These are phyloP conservation scores for Ganoderma sinense DNA, from an alignment of 1,284 basidiomycete genomes.

Conservation along the genomic window DNA sequence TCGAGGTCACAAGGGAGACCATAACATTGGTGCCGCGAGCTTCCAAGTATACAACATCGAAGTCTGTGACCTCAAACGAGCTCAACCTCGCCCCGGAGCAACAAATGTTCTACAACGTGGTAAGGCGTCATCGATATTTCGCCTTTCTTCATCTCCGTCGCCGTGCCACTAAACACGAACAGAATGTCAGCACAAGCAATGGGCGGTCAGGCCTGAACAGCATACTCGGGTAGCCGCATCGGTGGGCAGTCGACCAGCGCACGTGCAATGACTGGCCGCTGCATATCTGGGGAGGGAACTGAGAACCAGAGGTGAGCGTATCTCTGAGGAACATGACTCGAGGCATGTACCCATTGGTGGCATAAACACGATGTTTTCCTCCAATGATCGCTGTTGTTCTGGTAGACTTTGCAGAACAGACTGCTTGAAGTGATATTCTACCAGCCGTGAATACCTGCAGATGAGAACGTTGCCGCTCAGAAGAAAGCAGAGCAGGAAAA, in stretches of 20 bases:
- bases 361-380: conserved; percentile 74
- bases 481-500: neutral
- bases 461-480: neutral
- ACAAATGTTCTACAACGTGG: conserved; percentile 71
- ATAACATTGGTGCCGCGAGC: neutral
- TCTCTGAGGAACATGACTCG: neutral
- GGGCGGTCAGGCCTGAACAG: conserved; percentile 14
- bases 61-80: conserved; percentile 54
- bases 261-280: conserved; percentile 81
- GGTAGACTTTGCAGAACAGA: conserved; percentile 85
- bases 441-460: conserved; percentile 72
- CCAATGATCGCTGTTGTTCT: conserved; percentile 73
- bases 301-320: conserved; percentile 7
- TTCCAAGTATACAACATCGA: too few species aligned
- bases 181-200: neutral
- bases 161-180: conserved; percentile 55
- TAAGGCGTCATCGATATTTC: conserved; percentile 79
- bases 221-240: conserved; percentile 78
- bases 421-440: conserved; percentile 76
- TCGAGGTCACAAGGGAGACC: neutral
- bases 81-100: conserved; percentile 74
- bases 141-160: conserved; percentile 70
- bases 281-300: conserved; percentile 82
- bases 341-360: conserved; percentile 76
- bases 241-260: conserved; percentile 76